Base-by-base conservation (phyloP, 75 land plant genomes). In the Selaginella moellendorffii region DNA sequence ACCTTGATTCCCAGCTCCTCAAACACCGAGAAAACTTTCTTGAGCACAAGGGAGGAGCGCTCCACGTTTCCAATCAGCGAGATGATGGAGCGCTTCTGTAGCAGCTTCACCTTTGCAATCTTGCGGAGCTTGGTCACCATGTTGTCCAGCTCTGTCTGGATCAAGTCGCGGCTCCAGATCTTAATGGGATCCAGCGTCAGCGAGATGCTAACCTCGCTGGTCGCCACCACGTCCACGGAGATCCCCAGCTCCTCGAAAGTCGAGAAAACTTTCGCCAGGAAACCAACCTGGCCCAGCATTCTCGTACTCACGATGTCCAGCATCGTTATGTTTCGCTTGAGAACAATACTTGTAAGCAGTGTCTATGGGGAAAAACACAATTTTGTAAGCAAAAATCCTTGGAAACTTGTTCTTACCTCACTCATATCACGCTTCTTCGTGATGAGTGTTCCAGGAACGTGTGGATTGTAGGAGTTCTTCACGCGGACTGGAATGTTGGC, bases 131-230 rank as follows among this genome's bases (percentile, higher is more conserved):
- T 89, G 64, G 77, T 78, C 26, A 81, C 77, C 69, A 93, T 74
- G 56, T 79, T 78, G 66, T 93, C 96, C 36, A 93, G 89, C 54
- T 93, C 98, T 96, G 88, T 79, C 65, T 64, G 71, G 62, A 88
- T 88, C 28, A 95, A 77, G 67, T 90, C 99, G 72, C 96, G 77
- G 65, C 77, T 78, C 88, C 90, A 86, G 31, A 95, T 71, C 67
- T 90, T 95, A 63, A 88, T 81, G 22, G 99, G 96, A 70, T 95
- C 99, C 65, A 95, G 68, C 28, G 98, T 93, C 71, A 93, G 67
- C 28, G 98, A 93, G 29, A 93, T 79, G 73, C 98, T 93, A 53
- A 95, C 99, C 82, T 95, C 99, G 71, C 99, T 89, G 2, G 99
- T 95, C 2, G 99, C 99, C 28, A 95, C 91, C 62, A 82, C 90